Conservation (phyloP, 257 asterid species). For the Capsicum chinense region DNA sequence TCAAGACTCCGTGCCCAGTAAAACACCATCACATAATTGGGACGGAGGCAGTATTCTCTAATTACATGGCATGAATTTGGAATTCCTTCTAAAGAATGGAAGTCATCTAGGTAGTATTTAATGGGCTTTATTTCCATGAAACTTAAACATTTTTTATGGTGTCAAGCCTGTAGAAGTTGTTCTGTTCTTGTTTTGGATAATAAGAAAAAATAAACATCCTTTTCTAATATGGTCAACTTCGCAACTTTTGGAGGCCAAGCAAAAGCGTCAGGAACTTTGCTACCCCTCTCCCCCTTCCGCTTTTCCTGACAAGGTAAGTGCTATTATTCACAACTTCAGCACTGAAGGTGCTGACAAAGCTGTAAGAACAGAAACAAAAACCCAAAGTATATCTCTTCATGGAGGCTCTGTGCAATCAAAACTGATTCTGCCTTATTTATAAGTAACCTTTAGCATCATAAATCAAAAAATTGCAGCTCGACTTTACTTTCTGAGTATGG, state of each 20-base stretch:
- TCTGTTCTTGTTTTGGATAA: neutral
- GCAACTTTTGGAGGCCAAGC: neutral
- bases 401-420: neutral
- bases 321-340: neutral
- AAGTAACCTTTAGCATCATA: neutral
- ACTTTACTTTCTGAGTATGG: neutral
- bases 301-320: neutral
- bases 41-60: neutral
- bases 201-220: neutral
- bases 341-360: neutral
- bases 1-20: no score
- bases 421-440: neutral
- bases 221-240: neutral
- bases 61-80: neutral
- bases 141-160: neutral
- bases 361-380: neutral
- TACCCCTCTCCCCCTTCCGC: neutral
- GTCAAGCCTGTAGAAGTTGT: neutral
- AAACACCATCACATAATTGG: no score
- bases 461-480: constrained; percentile 1
- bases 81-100: neutral
- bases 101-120: neutral
- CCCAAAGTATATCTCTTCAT: neutral
- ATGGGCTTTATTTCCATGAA: neutral
- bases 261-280: neutral